Conservation (phyloP, 495 filamentous ascomycete species). For the Penicillium silybi region DNA sequence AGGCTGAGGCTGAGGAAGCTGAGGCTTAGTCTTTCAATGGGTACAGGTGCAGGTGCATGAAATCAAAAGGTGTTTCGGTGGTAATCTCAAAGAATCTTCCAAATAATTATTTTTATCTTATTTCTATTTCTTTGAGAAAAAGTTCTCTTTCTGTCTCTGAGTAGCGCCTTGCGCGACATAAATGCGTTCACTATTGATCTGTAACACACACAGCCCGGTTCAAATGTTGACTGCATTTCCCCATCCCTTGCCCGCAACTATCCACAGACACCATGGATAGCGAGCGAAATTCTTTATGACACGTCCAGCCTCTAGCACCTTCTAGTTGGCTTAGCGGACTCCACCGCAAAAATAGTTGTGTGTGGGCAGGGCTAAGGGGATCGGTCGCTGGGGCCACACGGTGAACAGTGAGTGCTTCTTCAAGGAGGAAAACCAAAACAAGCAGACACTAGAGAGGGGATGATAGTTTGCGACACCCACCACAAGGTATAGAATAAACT, state of each 20-base stretch:
- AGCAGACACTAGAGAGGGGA: constrained; percentile 24
- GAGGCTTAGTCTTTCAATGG: neutral
- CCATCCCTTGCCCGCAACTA: neutral
- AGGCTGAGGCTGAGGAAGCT: constrained; percentile 10
- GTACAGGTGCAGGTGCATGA: no score
- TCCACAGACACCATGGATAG: neutral
- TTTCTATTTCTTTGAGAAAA: neutral
- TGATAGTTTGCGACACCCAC: neutral
- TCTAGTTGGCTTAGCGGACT: neutral
- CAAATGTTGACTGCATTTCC: neutral
- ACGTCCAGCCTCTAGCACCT: neutral
- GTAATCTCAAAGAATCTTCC: neutral
- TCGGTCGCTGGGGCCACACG: constrained; percentile 37
- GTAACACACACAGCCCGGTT: neutral
- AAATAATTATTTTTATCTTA: neutral
- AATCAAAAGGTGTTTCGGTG: neutral
- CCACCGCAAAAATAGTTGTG: constrained; percentile 12
- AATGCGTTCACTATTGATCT: neutral
- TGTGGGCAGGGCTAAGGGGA: constrained; percentile 15
- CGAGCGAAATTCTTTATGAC: constrained; percentile 1
- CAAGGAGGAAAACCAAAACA: constrained; percentile 46
- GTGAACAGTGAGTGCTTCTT: constrained; percentile 23
- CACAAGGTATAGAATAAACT: neutral
- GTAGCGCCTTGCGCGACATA: neutral
- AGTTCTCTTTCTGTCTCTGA: neutral